A percentile compares a stretch with the other conserved stretches of the same genome.
Evolutionary conservation across 2,329 filamentous ascomycete genomes (phyloP).

Genomic region (Aureobasidium sp.): DNA sequence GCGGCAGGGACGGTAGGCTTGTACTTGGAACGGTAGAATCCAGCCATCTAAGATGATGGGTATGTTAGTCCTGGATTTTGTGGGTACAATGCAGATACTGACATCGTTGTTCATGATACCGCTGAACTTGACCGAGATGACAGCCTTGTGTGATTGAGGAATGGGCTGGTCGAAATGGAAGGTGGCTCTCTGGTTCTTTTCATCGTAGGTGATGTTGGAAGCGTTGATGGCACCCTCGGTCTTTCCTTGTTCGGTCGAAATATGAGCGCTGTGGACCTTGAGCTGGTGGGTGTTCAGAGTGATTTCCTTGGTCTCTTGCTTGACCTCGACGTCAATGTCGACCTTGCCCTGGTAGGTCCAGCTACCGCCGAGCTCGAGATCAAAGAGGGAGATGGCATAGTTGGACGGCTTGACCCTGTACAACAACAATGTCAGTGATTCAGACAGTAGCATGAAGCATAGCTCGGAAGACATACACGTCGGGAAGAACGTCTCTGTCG

Average conservation of each 20-base stretch:
- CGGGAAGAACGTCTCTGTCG: slow-evolving; percentile 40
- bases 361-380: slow-evolving; percentile 62
- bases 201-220: slow-evolving; percentile 69
- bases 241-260: slow-evolving; percentile 53
- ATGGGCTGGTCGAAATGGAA: slow-evolving; percentile 70
- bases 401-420: slow-evolving; percentile 70
- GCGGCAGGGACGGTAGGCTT: slow-evolving; percentile 68
- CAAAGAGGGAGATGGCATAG: slow-evolving; percentile 74
- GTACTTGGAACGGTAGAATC: slow-evolving; percentile 92
- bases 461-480: slow-evolving; percentile 31
- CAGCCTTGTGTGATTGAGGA: slow-evolving; percentile 57
- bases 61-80: background rate
- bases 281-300: slow-evolving; percentile 81
- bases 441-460: background rate
- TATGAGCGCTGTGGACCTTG: slow-evolving; percentile 61
- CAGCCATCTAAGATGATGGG: slow-evolving; percentile 55
- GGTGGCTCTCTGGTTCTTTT: slow-evolving; percentile 73
- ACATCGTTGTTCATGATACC: slow-evolving; percentile 82
- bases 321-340: slow-evolving; percentile 68
- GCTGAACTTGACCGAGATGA: slow-evolving; percentile 64
- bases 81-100: slow-evolving; percentile 7
- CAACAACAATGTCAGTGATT: background rate
- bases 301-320: slow-evolving; percentile 65
- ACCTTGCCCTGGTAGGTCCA: slow-evolving; percentile 86
- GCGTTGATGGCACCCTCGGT: slow-evolving; percentile 52